Base-by-base conservation (phyloP, 176 grass and related monocot species). In the Carex parvula region DNA sequence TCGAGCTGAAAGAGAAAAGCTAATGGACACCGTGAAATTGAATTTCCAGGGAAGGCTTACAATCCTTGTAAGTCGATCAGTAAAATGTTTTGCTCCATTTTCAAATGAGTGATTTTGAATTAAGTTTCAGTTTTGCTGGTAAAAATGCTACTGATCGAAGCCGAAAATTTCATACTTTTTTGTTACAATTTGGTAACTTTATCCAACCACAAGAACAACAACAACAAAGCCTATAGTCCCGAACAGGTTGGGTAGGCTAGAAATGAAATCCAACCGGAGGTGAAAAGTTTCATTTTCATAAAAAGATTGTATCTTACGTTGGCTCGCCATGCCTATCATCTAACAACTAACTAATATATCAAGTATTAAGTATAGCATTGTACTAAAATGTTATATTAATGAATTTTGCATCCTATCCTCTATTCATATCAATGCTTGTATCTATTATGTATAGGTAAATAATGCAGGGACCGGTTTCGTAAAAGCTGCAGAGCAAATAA, bases 381-480 rank as follows among this genome's bases (percentile, higher is more conserved):
- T 29, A 22, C 72, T 2, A 32, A 66, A 59, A 59, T n/a, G 20
- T 59, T 7, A n/a, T n/a, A 59, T 17, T 2, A 16, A n/a, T 16
- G 5, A 78, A 37, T 55, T 33, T 57, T 79, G 9, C 16, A 78
- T 50, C 14, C 14, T 22, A 20, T 50, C 7, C 29, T 59, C 13
- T 18, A 21, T 60, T 16, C 20, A 37, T 11, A 80, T 9, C 5
- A 35, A 18, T 81, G 11, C 57, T 81, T 37, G 33, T 59, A 44
- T n/a, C 55, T 24, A 0, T 20, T 86, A 24, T 59, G 21, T 37
- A 20, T 42, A 90, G 82, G 85, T 90, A 0, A 90, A 91, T 73
- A 91, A 88, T 5, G 89, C 83, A 2, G 89, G 65, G 1, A 66
- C 67, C 17, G 12, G 24, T 29, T 55, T 82, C 4, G 0, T 22